Evolutionary conservation across 257 asterid species (phyloP), one percentile per base, ranked within the genome.

Genomic region (Lithospermum erythrorhizon): DNA sequence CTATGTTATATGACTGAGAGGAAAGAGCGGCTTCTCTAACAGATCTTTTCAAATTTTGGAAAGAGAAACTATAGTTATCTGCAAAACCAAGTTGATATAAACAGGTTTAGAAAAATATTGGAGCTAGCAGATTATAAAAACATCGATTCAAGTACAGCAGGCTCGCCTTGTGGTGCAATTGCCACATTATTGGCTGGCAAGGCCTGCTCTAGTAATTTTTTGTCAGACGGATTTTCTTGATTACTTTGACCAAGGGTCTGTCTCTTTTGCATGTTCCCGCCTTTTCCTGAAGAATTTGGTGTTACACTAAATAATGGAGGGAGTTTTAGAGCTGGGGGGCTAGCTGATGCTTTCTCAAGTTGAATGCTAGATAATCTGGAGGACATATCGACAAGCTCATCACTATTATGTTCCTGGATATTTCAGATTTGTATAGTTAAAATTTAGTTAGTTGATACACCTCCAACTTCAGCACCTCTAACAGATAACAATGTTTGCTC

Each of bases 11-110:
- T 21, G 78, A 59, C 73, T 73, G 85, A 62, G 83, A 77, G 58
- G 79, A 65, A 69, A 86, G 93, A 65, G 95, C 98, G 75, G 98
- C 96, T 82, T 83, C 94, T 77, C 98, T 79, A 65, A 91, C 96
- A 59, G 96, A 84, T 82, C 90, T 83, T 82, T 83, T 88, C 80
- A 91, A 72, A 69, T 89, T 84, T 78, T 85, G 96, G 47, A 87
- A 83, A 66, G 73, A 86, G 76, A 70, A 74, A 75, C 73, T 58
- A 66, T 80, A 94, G 49, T 80, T 83, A 70, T 85, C 99, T 93
- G 89, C 82, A 78, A 65, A 74, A 57, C 64, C 25, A 61, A 23
- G 29, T 21, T 59, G 53, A 24, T 73, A 49, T 45, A 37, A 35
- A 30, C 6, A 53, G 62, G 20, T 68, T 9, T 32, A 56, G 60